Evolutionary conservation across 2,329 filamentous ascomycete genomes (phyloP).

Genomic region (Aspergillus persii): DNA sequence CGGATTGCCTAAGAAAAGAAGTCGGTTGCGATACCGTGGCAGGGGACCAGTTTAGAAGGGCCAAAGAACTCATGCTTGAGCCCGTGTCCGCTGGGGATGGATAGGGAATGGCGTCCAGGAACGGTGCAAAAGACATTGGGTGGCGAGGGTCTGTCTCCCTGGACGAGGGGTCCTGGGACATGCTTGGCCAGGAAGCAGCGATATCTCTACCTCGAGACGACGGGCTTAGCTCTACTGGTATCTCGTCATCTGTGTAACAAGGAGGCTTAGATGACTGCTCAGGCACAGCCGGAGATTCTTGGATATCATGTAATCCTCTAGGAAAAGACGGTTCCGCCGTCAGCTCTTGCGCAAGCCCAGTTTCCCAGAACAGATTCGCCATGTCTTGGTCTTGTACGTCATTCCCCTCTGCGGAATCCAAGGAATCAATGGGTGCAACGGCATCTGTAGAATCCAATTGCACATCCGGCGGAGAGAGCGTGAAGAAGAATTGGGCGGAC

Average conservation of each 20-base stretch:
- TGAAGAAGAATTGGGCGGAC: constrained; percentile 16
- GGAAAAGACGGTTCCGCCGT: constrained; percentile 17
- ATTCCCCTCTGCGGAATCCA: constrained; percentile 4
- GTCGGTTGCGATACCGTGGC: constrained; percentile 33
- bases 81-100: constrained; percentile 23
- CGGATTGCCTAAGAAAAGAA: constrained; percentile 34
- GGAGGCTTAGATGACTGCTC: constrained; percentile 15
- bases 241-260: constrained; percentile 17
- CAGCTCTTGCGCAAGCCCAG: constrained; percentile 11
- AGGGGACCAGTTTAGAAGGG: constrained; percentile 30
- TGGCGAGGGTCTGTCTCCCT: constrained; percentile 18
- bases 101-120: constrained; percentile 18
- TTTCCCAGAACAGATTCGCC: constrained; percentile 15
- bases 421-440: constrained; percentile 3
- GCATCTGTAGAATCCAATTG: constrained; percentile 6
- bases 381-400: constrained; percentile 5
- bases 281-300: constrained; percentile 19
- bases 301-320: constrained; percentile 23
- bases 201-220: constrained; percentile 16
- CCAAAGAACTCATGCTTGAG: constrained; percentile 25
- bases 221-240: constrained; percentile 22
- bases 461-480: constrained; percentile 12
- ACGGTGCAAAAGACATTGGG: constrained; percentile 15
- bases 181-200: constrained; percentile 21
- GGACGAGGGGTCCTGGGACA: constrained; percentile 14